Evolutionary conservation across 352 stramenopile species (phyloP).

Genomic region (Stramenopiles sp.): DNA sequence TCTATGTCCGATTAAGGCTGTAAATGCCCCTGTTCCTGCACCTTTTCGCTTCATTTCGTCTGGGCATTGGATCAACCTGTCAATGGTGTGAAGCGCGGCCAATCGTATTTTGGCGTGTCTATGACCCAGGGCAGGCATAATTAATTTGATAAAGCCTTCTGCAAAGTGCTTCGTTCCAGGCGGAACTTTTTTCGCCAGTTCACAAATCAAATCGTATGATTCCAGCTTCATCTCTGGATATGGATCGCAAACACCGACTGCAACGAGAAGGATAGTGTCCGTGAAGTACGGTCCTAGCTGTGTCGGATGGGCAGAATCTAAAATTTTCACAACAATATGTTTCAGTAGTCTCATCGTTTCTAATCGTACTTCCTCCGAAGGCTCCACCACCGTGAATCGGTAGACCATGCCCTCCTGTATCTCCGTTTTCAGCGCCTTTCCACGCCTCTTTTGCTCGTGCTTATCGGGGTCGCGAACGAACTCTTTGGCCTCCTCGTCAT

Average conservation of each 20-base stretch:
- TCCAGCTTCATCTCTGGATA: slow-evolving; percentile 60
- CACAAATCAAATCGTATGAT: slow-evolving; percentile 32
- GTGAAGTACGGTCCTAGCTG: slow-evolving; percentile 55
- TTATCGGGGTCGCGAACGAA: slow-evolving; percentile 44
- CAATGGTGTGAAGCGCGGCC: slow-evolving; percentile 51
- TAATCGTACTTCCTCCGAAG: slow-evolving; percentile 8
- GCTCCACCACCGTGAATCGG: not conserved
- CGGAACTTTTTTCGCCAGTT: slow-evolving; percentile 19
- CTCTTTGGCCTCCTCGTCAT: slow-evolving; percentile 46
- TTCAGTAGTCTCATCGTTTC: slow-evolving; percentile 30
- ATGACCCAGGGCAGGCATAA: slow-evolving; percentile 58
- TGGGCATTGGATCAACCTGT: slow-evolving; percentile 48
- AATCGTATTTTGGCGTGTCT: slow-evolving; percentile 65
- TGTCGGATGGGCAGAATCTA: slow-evolving; percentile 34
- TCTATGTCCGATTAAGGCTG: slow-evolving; percentile 72
- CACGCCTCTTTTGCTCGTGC: slow-evolving; percentile 46
- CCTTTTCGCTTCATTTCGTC: slow-evolving; percentile 72
- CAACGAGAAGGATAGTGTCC: slow-evolving; percentile 41
- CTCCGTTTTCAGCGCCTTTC: slow-evolving; percentile 35
- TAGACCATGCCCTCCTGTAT: not conserved
- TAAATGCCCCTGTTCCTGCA: slow-evolving; percentile 75
- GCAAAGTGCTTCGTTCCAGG: slow-evolving; percentile 77
- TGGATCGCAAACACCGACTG: slow-evolving; percentile 50
- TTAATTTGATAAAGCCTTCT: slow-evolving; percentile 51
- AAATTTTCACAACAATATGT: slow-evolving; percentile 34